Evolutionary conservation across 176 grass and related monocot species (phyloP).

Genomic region (Aegilops tauschii): DNA sequence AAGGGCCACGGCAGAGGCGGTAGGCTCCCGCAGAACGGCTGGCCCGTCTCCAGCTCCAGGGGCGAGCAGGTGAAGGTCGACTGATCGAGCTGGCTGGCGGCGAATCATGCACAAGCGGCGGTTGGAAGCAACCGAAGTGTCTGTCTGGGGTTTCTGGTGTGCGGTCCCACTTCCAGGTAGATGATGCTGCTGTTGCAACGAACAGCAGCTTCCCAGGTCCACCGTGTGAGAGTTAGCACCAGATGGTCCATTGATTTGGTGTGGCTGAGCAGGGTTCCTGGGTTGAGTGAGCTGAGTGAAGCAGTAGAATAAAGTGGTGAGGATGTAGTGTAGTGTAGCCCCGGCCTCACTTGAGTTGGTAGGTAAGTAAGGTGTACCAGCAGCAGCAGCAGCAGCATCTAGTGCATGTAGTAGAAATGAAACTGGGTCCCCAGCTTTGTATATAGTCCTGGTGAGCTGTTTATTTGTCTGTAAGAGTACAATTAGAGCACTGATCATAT

Average conservation of each 20-base stretch:
- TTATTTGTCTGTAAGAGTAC: not conserved
- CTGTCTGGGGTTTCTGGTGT: not conserved
- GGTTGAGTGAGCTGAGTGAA: not conserved
- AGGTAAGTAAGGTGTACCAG: not conserved
- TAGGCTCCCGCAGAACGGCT: constrained; percentile 40
- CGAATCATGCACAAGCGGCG: constrained; percentile 1
- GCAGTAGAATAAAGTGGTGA: constrained; percentile 16
- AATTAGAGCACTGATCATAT: not conserved
- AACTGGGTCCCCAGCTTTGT: not conserved
- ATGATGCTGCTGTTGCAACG: not conserved
- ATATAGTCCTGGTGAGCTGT: not conserved
- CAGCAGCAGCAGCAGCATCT: not conserved
- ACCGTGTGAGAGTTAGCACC: not conserved
- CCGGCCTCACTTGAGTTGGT: not conserved
- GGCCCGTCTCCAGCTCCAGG: constrained; percentile 46
- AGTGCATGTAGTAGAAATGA: not conserved
- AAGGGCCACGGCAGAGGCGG: not conserved
- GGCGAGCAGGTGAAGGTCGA: constrained; percentile 44
- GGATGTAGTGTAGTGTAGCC: not conserved
- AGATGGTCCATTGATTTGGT: not conserved
- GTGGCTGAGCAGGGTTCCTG: not conserved
- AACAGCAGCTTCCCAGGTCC: not conserved
- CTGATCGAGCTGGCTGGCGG: constrained; percentile 12
- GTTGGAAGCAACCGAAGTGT: not conserved
- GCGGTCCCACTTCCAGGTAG: not conserved